phyloP scores from a whole-genome alignment of 805 yeast species.

The Middelhovenomyces tepae region DNA sequence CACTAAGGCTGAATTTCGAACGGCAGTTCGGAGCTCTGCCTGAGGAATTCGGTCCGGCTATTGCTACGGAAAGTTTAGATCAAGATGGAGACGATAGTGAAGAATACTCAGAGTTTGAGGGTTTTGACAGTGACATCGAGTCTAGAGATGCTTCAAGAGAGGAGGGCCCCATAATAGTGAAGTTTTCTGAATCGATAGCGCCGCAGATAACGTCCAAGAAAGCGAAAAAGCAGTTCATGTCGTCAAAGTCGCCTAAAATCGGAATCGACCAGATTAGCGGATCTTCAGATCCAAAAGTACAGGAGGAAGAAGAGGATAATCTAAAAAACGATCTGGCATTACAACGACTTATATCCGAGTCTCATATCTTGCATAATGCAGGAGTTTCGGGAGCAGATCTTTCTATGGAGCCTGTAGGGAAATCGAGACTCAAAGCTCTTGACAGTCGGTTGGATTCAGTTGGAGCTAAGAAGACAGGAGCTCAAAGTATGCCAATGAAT shows the following conservation, averaged over 20 bases:
- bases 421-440: constrained; percentile 29
- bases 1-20: too few species aligned
- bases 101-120: constrained; percentile 7
- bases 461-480: constrained; percentile 29
- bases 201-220: constrained; percentile 13
- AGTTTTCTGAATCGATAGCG: constrained; percentile 26
- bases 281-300: constrained; percentile 8
- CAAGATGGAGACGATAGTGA: constrained; percentile 7
- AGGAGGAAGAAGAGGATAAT: constrained; percentile 36
- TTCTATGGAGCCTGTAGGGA: constrained; percentile 31
- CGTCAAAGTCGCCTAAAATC: constrained; percentile 25
- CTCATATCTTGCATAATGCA: constrained; percentile 45
- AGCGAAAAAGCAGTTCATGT: constrained; percentile 24
- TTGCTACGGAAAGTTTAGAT: too few species aligned
- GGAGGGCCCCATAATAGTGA: constrained; percentile 26
- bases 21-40: too few species aligned
- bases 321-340: constrained; percentile 59
- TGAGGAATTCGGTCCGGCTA: too few species aligned
- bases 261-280: constrained; percentile 9
- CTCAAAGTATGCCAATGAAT: constrained; percentile 82
- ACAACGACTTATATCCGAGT: constrained; percentile 57
- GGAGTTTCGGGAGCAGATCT: constrained; percentile 26
- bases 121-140: constrained; percentile 9
- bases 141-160: constrained; percentile 16
- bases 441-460: constrained; percentile 25